Percentiles rank a stretch among this genome's conserved stretches.
Conservation (phyloP, 345 rosid species). For the Excoecaria agallocha region DNA sequence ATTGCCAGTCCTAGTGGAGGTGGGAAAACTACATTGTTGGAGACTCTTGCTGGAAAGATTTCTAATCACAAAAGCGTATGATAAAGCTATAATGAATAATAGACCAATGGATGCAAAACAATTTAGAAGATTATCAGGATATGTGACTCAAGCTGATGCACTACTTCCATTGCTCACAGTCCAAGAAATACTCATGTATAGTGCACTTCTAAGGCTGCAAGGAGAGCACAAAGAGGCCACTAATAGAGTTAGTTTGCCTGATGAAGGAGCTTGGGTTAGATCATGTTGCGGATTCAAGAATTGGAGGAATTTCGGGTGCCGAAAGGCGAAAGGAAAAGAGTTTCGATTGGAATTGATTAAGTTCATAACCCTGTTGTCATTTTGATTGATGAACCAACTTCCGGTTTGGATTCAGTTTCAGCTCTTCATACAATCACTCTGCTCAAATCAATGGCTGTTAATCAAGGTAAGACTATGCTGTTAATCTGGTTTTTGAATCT, state of each 20-base stretch:
- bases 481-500: too few species aligned
- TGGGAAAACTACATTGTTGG: too few species aligned
- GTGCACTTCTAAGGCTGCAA: constrained; percentile 72
- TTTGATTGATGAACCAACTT: too few species aligned
- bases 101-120: constrained; percentile 47
- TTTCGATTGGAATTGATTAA: too few species aligned
- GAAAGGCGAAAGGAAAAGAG: constrained; percentile 44
- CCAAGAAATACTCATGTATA: constrained; percentile 74
- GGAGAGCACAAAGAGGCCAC: constrained; percentile 45
- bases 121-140: constrained; percentile 70
- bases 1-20: too few species aligned
- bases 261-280: constrained; percentile 73
- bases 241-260: constrained; percentile 50
- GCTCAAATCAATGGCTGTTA: too few species aligned
- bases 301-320: constrained; percentile 86
- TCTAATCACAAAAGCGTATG: constrained; percentile 39
- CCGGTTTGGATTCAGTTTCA: too few species aligned
- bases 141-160: constrained; percentile 83
- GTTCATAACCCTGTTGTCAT: too few species aligned
- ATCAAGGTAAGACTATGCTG: too few species aligned
- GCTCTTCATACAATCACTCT: too few species aligned
- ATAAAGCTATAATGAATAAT: constrained; percentile 63
- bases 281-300: constrained; percentile 53
- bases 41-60: too few species aligned
- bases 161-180: constrained; percentile 82